These are phyloP conservation scores for Zoysia pacifica DNA, from an alignment of 176 grass and related monocot genomes.

Conservation along the genomic window DNA sequence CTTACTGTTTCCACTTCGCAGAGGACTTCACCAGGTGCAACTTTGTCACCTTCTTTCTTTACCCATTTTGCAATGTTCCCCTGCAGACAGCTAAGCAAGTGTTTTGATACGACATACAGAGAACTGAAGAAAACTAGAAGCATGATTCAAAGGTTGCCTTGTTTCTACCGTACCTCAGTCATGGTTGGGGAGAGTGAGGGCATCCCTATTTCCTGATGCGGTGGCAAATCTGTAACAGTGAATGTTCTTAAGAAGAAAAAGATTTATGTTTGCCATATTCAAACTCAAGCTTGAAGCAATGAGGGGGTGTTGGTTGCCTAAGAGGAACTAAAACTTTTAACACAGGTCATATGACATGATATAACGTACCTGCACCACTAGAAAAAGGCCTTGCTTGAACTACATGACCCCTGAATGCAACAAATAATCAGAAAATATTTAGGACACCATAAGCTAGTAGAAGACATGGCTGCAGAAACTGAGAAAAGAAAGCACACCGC, in stretches of 20 bases:
- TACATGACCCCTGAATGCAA: slow-evolving; percentile 40
- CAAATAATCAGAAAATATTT: slow-evolving; percentile 9
- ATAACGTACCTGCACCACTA: slow-evolving; percentile 61
- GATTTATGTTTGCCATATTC: neutral
- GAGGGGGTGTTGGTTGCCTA: neutral
- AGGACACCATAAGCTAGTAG: slow-evolving; percentile 1
- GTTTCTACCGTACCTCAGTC: slow-evolving; percentile 65
- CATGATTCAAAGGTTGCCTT: too few relatives aligned
- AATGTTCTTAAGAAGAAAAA: neutral
- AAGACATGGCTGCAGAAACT: neutral
- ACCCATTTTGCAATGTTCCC: slow-evolving; percentile 95
- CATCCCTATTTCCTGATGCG: slow-evolving; percentile 88
- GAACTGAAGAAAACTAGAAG: too few relatives aligned
- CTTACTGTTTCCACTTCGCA: slow-evolving; percentile 96
- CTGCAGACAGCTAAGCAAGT: slow-evolving; percentile 13
- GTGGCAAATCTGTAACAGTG: slow-evolving; percentile 65
- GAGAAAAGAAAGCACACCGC: slow-evolving; percentile 38
- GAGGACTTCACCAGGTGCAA: slow-evolving; percentile 84
- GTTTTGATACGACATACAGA: too few relatives aligned
- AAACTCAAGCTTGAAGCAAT: neutral
- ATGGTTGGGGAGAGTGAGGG: slow-evolving; percentile 98
- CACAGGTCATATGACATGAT: neutral
- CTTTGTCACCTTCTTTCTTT: slow-evolving; percentile 97
- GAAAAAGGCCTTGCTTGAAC: slow-evolving; percentile 62
- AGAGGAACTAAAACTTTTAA: neutral